Conservation (phyloP, 805 yeast species). For the Barnettozyma botsteinii region DNA sequence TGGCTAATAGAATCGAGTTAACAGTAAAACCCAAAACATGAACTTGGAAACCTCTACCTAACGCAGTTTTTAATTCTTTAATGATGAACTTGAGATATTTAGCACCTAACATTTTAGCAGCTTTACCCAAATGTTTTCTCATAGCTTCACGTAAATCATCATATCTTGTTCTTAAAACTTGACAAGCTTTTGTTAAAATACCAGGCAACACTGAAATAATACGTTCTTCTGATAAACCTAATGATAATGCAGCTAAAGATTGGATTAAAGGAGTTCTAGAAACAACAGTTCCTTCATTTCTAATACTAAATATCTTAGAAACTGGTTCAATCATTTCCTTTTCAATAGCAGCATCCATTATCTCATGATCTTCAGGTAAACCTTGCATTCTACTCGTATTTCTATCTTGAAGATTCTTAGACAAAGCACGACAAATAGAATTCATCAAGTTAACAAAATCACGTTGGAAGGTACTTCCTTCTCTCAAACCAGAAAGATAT, state of each 20-base stretch:
- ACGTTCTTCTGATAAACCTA: conserved; percentile 53
- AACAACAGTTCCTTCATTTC: conserved; percentile 76
- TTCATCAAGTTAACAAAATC: conserved; percentile 55
- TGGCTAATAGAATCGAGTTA: conserved; percentile 60
- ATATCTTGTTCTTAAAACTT: conserved; percentile 75
- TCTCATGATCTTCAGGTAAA: conserved; percentile 32
- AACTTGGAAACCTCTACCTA: conserved; percentile 85
- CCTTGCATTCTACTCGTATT: conserved; percentile 22
- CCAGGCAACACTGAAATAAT: conserved; percentile 68
- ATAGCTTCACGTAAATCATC: conserved; percentile 87
- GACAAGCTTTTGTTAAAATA: conserved; percentile 79
- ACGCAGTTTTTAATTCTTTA: conserved; percentile 70
- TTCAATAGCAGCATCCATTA: conserved; percentile 43
- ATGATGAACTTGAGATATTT: conserved; percentile 67
- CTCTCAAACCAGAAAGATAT: conserved; percentile 48
- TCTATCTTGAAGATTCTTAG: conserved; percentile 27
- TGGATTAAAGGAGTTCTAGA: conserved; percentile 76
- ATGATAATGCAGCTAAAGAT: conserved; percentile 63
- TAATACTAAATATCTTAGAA: conserved; percentile 48
- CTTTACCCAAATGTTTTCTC: conserved; percentile 65
- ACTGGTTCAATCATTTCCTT: conserved; percentile 58
- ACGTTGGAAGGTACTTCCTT: conserved; percentile 44
- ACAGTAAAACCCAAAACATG: conserved; percentile 88
- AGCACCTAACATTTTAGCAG: conserved; percentile 64
- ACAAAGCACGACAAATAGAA: conserved; percentile 46